These are phyloP conservation scores for Carex pumila DNA, from an alignment of 176 grass and related monocot genomes.

Conservation along the genomic window DNA sequence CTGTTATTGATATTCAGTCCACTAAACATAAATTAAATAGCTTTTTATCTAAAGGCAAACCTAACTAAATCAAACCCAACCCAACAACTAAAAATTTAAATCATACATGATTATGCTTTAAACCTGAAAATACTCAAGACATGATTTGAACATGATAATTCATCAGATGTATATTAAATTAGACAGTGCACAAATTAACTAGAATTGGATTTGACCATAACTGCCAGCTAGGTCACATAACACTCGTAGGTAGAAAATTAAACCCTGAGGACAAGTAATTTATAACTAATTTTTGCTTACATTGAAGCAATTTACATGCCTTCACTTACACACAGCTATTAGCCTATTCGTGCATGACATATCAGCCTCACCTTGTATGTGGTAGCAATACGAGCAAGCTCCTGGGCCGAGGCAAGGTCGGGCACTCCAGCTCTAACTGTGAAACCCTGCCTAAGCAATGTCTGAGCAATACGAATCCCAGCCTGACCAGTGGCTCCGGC, in stretches of 20 bases:
- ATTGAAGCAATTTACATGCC: not conserved
- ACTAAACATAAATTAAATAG: not conserved
- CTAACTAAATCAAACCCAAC: not conserved
- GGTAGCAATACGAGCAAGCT: constrained; percentile 56
- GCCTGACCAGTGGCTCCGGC: constrained; percentile 80
- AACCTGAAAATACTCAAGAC: not conserved
- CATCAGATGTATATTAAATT: not conserved
- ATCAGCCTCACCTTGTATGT: constrained; percentile 31
- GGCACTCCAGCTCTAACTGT: constrained; percentile 68
- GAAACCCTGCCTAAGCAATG: constrained; percentile 70
- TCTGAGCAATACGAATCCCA: constrained; percentile 60
- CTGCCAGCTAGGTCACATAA: not conserved
- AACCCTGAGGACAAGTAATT: not conserved
- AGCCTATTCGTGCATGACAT: not conserved
- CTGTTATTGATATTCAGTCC: not conserved
- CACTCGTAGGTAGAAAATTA: not conserved
- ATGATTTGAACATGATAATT: not conserved
- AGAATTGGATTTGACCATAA: not conserved
- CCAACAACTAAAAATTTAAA: not conserved
- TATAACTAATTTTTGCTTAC: not conserved
- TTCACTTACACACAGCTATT: too few species aligned
- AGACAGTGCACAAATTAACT: not conserved
- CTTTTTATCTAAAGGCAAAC: not conserved
- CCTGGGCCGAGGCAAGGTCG: constrained; percentile 61
- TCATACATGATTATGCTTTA: not conserved